Conservation (phyloP, 2,329 filamentous ascomycete genomes). For the Trichoderma hamatum region DNA sequence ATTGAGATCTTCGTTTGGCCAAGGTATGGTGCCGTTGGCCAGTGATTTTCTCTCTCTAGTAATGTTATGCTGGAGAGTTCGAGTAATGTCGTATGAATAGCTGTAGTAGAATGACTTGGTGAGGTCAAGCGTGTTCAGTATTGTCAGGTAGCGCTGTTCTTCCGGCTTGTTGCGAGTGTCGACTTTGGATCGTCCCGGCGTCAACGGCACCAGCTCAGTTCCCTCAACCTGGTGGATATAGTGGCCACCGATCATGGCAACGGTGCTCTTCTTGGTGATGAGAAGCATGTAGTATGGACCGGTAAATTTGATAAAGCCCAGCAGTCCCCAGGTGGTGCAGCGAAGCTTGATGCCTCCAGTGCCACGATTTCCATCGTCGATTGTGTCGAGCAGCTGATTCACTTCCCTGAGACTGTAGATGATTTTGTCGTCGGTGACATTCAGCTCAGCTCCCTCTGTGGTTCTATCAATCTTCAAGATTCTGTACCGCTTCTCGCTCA, state of each 20-base stretch:
- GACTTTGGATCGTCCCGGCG: constrained; percentile 73
- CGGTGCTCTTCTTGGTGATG: constrained; percentile 93
- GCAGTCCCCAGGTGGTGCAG: constrained; percentile 87
- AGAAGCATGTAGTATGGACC: constrained; percentile 96
- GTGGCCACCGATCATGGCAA: constrained; percentile 94
- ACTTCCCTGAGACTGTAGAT: constrained; percentile 92
- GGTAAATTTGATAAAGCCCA: constrained; percentile 96
- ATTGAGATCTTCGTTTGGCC: constrained; percentile 70
- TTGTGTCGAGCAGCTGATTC: constrained; percentile 88
- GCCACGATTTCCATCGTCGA: constrained; percentile 91
- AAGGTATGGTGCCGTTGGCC: constrained; percentile 62
- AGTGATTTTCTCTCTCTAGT: constrained; percentile 74
- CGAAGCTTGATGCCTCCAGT: constrained; percentile 88
- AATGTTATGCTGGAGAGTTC: constrained; percentile 90
- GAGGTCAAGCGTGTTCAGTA: constrained; percentile 88
- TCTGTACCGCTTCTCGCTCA: constrained; percentile 84
- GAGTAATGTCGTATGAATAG: constrained; percentile 95
- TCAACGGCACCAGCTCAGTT: constrained; percentile 87
- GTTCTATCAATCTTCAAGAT: constrained; percentile 95
- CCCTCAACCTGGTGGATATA: constrained; percentile 95
- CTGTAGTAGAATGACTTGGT: constrained; percentile 96
- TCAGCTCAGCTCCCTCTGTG: constrained; percentile 73
- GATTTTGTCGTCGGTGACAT: constrained; percentile 90
- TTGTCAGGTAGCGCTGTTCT: constrained; percentile 84
- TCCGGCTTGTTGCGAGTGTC: constrained; percentile 76